These are phyloP conservation scores for Chenopodium suecicum DNA, from an alignment of 148 eudicot species.

Conservation along the genomic window DNA sequence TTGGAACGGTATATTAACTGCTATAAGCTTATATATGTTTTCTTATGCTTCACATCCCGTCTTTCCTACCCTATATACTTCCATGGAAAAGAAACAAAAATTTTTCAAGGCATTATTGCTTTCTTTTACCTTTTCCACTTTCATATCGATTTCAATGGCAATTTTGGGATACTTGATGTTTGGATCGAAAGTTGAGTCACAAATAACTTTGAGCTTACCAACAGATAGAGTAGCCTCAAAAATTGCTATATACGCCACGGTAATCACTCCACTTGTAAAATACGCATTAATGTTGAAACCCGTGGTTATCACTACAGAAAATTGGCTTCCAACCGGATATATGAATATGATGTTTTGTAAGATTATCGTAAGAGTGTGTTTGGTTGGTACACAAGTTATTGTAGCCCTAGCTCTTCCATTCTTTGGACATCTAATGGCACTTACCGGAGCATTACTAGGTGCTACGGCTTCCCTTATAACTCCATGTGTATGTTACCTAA, in stretches of 20 bases:
- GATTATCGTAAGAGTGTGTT: conserved; percentile 29
- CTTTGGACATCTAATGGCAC: conserved; percentile 46
- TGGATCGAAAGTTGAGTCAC: conserved; percentile 35
- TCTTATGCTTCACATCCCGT: conserved; percentile 60
- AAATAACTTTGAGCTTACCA: conserved; percentile 36
- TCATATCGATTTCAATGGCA: conserved; percentile 49
- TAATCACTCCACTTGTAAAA: conserved; percentile 51
- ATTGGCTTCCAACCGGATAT: conserved; percentile 31
- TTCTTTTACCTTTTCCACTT: conserved; percentile 39
- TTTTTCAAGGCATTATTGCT: conserved; percentile 44
- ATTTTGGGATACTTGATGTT: conserved; percentile 49
- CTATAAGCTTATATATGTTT: conserved; percentile 47
- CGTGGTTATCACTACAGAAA: conserved; percentile 39
- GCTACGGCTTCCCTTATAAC: conserved; percentile 38
- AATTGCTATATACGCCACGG: conserved; percentile 39
- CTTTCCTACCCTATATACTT: conserved; percentile 45
- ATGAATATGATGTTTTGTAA: conserved; percentile 28
- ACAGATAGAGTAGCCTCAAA: conserved; percentile 30
- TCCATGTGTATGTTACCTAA: conserved; percentile 27
- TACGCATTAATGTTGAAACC: conserved; percentile 50
- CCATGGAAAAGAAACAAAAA: conserved; percentile 45
- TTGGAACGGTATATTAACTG: conserved; percentile 42
- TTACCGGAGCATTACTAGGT: conserved; percentile 51
- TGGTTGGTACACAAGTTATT: conserved; percentile 38
- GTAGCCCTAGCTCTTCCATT: conserved; percentile 46